These are phyloP conservation scores for Tylopilus sp. DNA, from an alignment of 768 basidiomycete species.

Conservation along the genomic window DNA sequence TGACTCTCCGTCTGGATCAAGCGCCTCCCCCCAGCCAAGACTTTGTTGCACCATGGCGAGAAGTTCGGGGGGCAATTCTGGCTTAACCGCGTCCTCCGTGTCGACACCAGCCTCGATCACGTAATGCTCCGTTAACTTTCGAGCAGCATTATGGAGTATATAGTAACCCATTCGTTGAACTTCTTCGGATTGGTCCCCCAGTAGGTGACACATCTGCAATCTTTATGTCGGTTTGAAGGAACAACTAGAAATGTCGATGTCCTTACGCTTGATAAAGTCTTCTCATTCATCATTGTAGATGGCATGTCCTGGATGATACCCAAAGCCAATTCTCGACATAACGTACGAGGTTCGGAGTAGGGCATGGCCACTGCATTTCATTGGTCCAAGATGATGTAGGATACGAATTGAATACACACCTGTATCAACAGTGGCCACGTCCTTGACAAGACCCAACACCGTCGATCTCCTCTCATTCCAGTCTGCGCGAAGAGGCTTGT, in stretches of 20 bases:
- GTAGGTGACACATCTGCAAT: constrained; percentile 72
- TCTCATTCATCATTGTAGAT: constrained; percentile 54
- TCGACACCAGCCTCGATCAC: constrained; percentile 88
- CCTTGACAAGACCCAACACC: constrained; percentile 56
- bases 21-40: constrained; percentile 38
- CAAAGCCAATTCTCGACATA: constrained; percentile 66
- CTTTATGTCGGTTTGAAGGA: not conserved
- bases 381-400: not conserved
- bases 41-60: constrained; percentile 56
- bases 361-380: constrained; percentile 10
- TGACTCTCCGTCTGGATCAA: constrained; percentile 41
- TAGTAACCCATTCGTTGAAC: constrained; percentile 80
- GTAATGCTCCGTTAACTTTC: constrained; percentile 73
- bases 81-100: constrained; percentile 49
- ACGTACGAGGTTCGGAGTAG: constrained; percentile 56
- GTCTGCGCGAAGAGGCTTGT: constrained; percentile 64
- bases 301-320: constrained; percentile 68
- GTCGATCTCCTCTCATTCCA: constrained; percentile 60
- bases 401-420: constrained; percentile 37
- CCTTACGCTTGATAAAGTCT: constrained; percentile 61
- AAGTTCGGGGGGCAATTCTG: constrained; percentile 65
- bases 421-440: constrained; percentile 52
- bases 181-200: constrained; percentile 57
- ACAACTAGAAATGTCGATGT: not conserved
- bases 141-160: constrained; percentile 65